Conservation (phyloP, 2,329 filamentous ascomycete genomes). For the Fusarium mundagurra region DNA sequence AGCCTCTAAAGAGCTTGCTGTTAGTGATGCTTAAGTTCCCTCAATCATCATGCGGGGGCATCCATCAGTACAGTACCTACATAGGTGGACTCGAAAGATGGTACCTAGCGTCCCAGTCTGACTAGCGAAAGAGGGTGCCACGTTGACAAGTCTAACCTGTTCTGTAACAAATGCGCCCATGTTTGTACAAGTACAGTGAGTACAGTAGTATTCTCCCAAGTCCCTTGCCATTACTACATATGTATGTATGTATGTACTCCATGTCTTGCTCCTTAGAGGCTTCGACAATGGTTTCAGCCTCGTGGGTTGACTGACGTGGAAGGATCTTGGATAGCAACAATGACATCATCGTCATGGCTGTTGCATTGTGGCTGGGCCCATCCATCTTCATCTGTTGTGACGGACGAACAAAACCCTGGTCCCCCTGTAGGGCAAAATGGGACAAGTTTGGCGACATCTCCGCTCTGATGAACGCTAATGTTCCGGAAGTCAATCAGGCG, state of each 20-base stretch:
- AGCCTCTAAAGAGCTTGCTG: conserved; percentile 26
- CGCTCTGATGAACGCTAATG: conserved; percentile 24
- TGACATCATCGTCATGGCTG: conserved; percentile 36
- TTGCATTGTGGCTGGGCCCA: conserved; percentile 24
- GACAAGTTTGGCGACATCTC: conserved; percentile 24
- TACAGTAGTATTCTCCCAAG: background rate
- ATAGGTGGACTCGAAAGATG: conserved; percentile 20
- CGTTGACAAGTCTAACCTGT: conserved; percentile 36
- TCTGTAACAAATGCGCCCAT: conserved; percentile 4
- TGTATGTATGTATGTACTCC: too few relatives aligned
- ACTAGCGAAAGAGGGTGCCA: conserved; percentile 35
- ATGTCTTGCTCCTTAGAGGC: conserved; percentile 10
- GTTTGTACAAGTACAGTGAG: background rate
- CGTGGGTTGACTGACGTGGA: conserved; percentile 41
- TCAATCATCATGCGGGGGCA: conserved; percentile 10
- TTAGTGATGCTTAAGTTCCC: conserved; percentile 13
- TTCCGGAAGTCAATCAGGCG: conserved; percentile 14
- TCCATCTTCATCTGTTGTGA: conserved; percentile 22
- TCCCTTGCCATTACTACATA: conserved; percentile 9
- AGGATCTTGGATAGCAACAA: conserved; percentile 24
- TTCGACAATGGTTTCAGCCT: conserved; percentile 39
- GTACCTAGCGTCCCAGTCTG: conserved; percentile 25
- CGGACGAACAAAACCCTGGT: conserved; percentile 19
- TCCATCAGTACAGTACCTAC: too few relatives aligned
- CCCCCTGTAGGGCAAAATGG: conserved; percentile 10